phyloP scores from a whole-genome alignment of 768 basidiomycete species.

The Sistotremastrum niveocremeum region DNA sequence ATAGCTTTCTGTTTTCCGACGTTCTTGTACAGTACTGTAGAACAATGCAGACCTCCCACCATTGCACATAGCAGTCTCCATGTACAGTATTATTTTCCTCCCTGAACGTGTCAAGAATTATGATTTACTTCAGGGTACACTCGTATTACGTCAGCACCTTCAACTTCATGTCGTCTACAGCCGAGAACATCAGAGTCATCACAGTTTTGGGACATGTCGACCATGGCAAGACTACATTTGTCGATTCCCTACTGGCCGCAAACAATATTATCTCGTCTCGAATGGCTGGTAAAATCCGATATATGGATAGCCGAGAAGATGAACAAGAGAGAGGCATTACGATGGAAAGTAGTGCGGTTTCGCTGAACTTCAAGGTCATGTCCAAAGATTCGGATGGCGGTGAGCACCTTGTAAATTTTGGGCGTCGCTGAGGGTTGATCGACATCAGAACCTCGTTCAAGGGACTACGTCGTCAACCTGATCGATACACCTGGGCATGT shows the following conservation, averaged over 20 bases:
- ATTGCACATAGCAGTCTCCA: no score
- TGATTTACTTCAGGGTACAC: no score
- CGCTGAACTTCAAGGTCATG: slow-evolving; percentile 74
- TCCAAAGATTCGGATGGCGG: slow-evolving; percentile 42
- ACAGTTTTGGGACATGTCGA: slow-evolving; percentile 87
- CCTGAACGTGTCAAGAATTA: no score
- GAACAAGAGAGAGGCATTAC: slow-evolving; percentile 97
- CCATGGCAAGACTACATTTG: slow-evolving; percentile 92
- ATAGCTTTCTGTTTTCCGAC: no score
- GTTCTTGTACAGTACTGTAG: no score
- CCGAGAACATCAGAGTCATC: slow-evolving; percentile 53
- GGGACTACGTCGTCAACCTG: slow-evolving; percentile 80
- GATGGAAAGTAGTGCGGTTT: slow-evolving; percentile 96
- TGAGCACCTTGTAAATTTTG: slow-evolving; percentile 20
- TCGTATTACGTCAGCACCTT: no score
- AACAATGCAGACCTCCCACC: no score
- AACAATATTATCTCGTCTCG: slow-evolving; percentile 93
- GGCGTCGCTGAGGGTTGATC: slow-evolving; percentile 16
- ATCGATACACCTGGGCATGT: slow-evolving; percentile 99
- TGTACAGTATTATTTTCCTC: no score
- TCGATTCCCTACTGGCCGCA: slow-evolving; percentile 89
- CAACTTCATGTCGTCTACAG: slow-evolving; percentile 1
- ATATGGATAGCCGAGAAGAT: slow-evolving; percentile 90
- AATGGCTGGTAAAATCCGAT: slow-evolving; percentile 94
- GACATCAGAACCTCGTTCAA: slow-evolving; percentile 39